Base-by-base conservation (phyloP, 2,329 filamentous ascomycete species). In the Claviceps spartinae region DNA sequence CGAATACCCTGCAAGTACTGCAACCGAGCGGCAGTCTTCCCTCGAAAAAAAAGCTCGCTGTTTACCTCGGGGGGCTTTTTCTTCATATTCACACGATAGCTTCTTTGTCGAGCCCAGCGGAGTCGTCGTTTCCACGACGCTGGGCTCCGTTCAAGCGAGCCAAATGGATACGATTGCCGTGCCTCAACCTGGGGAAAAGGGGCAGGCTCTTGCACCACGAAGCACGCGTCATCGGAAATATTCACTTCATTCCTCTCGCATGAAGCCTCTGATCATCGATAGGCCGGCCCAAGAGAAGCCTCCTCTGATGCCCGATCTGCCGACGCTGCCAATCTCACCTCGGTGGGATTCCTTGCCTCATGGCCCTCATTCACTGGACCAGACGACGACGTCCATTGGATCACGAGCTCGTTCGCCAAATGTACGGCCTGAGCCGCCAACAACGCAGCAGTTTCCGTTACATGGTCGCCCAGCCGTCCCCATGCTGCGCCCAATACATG, bases 311-410 rank as follows among this genome's bases (percentile, higher is more conserved):
- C 60, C 61, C 38, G 63, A 66, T 49, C 56, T 65, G 14, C 65
- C 68, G 45, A 61, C 67, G 30, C 54, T 68, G 46, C 66, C 69
- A 44, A 56, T 67, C 26, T 68, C 66, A 18, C 67, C 67, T 51
- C 64, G 74, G 56, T 78, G 75, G 74, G 75, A 76, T 56, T 66
- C 65, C 26, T 55, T 65, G 40, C 59, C 62, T 9, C 60, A 65
- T 51, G 57, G 61, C 20, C 54, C 61, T 47, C 64, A 60, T 48
- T 44, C 64, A 36, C 54, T 61, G 8, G 50, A 52, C 30, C 50
- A 49, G 38, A 56, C 26, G 40, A 51, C 47, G 44, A 47, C 56
- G 22, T 49, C 47, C 4, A 48, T 54, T 13, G 40, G 4, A 5
- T 22, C 40, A 11, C 49, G 34, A 42, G 44, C 30, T 13, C 30